Percentiles rank a stretch among this genome's conserved stretches.
Evolutionary conservation across 1,284 basidiomycete genomes (phyloP).

Genomic region (Moesziomyces sp.): DNA sequence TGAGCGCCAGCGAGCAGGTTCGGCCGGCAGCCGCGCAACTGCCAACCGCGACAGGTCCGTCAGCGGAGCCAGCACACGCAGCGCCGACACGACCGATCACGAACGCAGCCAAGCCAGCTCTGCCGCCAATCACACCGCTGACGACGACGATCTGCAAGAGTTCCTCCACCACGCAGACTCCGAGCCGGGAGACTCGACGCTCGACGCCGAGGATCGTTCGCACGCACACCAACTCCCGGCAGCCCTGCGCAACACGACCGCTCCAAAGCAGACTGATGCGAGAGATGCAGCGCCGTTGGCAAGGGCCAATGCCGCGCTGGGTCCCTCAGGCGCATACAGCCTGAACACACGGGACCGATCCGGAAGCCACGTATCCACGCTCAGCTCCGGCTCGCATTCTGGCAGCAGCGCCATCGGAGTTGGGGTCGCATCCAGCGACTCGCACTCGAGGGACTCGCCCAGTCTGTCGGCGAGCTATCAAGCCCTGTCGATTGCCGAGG

Average conservation of each 20-base stretch:
- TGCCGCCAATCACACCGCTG: constrained; percentile 8
- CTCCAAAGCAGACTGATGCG: constrained; percentile 22
- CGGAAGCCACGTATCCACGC: constrained; percentile 41
- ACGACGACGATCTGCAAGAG: constrained; percentile 45
- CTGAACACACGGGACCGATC: constrained; percentile 36
- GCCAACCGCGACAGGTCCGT: constrained; percentile 23
- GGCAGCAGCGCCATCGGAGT: constrained; percentile 25
- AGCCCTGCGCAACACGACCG: constrained; percentile 28
- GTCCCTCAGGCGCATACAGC: neutral
- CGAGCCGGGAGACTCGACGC: constrained; percentile 12
- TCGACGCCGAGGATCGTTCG: constrained; percentile 32
- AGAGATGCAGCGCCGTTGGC: constrained; percentile 7
- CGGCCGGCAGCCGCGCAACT: neutral
- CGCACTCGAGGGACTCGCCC: constrained; percentile 25
- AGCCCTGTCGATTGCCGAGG: constrained; percentile 43
- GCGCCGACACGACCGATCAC: constrained; percentile 26
- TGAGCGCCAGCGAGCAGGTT: constrained; percentile 9
- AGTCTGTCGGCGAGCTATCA: constrained; percentile 26
- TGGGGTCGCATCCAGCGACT: constrained; percentile 5
- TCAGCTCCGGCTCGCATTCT: constrained; percentile 39
- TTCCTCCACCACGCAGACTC: constrained; percentile 31
- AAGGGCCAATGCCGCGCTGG: neutral
- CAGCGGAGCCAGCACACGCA: constrained; percentile 31
- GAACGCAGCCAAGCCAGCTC: constrained; percentile 23
- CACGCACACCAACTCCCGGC: constrained; percentile 34